phyloP scores from a whole-genome alignment of 176 grass and related monocot species.

The Carex myosuroides region DNA sequence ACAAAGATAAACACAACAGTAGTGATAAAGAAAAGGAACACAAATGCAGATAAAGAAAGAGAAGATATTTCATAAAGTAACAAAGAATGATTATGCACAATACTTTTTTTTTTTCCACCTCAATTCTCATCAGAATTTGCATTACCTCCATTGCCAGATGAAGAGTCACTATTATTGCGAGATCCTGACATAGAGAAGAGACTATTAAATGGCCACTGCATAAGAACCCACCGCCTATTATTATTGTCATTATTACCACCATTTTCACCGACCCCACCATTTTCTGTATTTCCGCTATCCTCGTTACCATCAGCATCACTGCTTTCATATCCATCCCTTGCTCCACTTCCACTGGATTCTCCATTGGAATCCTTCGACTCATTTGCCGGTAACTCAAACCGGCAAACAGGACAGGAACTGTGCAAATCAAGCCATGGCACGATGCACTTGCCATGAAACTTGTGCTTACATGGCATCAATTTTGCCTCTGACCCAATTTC shows the following conservation, averaged over 20 bases:
- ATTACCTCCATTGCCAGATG: constrained; percentile 14
- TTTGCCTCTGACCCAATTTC: constrained; percentile 59
- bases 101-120: not conserved
- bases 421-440: constrained; percentile 96
- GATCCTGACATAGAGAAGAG: constrained; percentile 45
- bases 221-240: constrained; percentile 50
- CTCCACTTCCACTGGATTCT: constrained; percentile 29
- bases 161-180: constrained; percentile 26
- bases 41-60: not conserved
- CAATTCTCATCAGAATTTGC: constrained; percentile 14
- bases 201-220: constrained; percentile 66
- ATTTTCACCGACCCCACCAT: not conserved
- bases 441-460: constrained; percentile 77
- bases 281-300: constrained; percentile 9
- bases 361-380: constrained; percentile 59
- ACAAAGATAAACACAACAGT: not conserved
- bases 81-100: constrained; percentile 5
- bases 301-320: constrained; percentile 21
- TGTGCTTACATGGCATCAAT: constrained; percentile 91
- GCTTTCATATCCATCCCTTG: constrained; percentile 31
- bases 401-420: constrained; percentile 85
- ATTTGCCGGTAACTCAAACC: constrained; percentile 66
- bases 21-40: constrained; percentile 1
- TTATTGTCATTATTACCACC: constrained; percentile 23
- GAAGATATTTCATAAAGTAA: not conserved